Percentiles rank a stretch among this genome's conserved stretches.
phyloP scores from a whole-genome alignment of 2,329 filamentous ascomycete species.

The Claviceps arundinis region DNA sequence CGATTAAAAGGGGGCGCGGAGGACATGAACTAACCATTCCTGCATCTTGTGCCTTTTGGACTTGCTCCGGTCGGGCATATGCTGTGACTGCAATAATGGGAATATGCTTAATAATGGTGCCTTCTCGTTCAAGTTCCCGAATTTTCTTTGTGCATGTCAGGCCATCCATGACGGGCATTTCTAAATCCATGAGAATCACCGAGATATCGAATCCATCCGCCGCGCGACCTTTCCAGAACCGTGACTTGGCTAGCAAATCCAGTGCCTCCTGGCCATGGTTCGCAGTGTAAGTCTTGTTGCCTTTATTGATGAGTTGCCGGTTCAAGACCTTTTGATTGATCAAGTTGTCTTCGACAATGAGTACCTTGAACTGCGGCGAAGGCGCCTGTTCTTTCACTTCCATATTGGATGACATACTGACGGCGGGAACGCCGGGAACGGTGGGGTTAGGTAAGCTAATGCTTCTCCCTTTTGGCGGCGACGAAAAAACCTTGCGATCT shows the following conservation, averaged over 20 bases:
- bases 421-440: background rate
- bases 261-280: conserved; percentile 52
- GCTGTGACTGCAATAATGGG: conserved; percentile 74
- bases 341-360: conserved; percentile 55
- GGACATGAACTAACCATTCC: conserved; percentile 48
- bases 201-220: conserved; percentile 37
- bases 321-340: conserved; percentile 52
- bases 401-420: no score
- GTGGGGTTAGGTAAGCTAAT: no score
- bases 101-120: conserved; percentile 49
- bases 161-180: conserved; percentile 76
- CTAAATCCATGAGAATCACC: conserved; percentile 65
- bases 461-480: no score
- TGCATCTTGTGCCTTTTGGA: conserved; percentile 53
- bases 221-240: conserved; percentile 39
- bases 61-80: conserved; percentile 62
- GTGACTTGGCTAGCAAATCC: conserved; percentile 39
- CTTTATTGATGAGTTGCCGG: conserved; percentile 44
- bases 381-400: background rate
- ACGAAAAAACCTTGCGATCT: background rate
- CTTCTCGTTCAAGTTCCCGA: conserved; percentile 49
- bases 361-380: conserved; percentile 33
- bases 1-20: background rate
- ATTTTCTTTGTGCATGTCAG: conserved; percentile 60
- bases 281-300: conserved; percentile 47